phyloP scores from a whole-genome alignment of 179 eudicot species.

The Sideroxylon spinosum region DNA sequence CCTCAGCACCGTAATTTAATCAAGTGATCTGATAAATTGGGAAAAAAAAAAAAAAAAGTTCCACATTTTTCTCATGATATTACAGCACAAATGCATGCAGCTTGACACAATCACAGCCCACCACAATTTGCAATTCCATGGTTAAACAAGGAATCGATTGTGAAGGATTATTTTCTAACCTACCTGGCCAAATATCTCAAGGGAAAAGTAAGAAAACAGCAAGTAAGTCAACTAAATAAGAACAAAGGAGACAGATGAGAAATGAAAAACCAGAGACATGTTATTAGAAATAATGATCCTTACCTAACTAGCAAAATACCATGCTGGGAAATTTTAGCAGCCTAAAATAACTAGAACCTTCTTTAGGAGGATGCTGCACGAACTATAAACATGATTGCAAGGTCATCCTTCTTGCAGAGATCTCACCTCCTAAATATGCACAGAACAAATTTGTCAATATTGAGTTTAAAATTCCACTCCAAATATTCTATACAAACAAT shows the following conservation, averaged over 20 bases:
- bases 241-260: not conserved
- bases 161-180: no score
- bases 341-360: not conserved
- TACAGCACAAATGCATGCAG: no score
- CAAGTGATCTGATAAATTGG: not conserved
- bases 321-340: not conserved
- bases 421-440: conserved; percentile 8
- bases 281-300: no score
- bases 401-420: not conserved
- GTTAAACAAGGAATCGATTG: no score
- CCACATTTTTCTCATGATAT: no score
- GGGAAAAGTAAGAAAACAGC: not conserved
- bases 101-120: no score
- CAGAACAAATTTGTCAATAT: not conserved
- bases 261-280: no score
- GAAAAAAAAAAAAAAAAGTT: not conserved
- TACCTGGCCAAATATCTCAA: not conserved
- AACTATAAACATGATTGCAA: not conserved
- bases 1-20: not conserved
- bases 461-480: not conserved
- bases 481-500: not conserved
- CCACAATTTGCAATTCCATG: no score
- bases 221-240: not conserved
- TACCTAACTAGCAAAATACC: no score
- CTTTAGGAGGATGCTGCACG: no score